Evolutionary conservation across 345 rosid genomes (phyloP).

Genomic region (Durio zibethinus): DNA sequence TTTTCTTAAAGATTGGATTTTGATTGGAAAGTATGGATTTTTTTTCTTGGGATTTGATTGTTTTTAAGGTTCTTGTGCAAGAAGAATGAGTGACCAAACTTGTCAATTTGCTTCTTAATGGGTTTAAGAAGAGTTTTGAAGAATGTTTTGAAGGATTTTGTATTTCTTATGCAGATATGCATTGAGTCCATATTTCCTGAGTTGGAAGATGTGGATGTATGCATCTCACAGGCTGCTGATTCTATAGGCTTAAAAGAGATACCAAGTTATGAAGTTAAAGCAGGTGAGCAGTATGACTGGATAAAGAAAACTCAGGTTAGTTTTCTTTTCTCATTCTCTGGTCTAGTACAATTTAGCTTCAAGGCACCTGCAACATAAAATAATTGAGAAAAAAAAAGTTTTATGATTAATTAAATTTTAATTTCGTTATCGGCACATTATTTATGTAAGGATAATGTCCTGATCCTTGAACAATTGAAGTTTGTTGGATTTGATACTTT

Average conservation of each 20-base stretch:
- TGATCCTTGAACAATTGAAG: too few relatives aligned
- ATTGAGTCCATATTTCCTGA: constrained; percentile 69
- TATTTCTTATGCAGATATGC: constrained; percentile 41
- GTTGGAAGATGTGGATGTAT: constrained; percentile 46
- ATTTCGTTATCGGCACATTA: background rate
- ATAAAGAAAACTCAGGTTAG: constrained; percentile 64
- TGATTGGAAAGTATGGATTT: background rate
- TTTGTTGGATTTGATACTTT: too few relatives aligned
- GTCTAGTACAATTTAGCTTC: background rate
- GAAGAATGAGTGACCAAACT: background rate
- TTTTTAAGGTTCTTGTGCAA: background rate
- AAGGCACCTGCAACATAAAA: background rate
- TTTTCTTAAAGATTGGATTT: background rate
- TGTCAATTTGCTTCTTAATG: background rate
- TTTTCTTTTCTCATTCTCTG: constrained; percentile 7
- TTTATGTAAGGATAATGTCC: too few relatives aligned
- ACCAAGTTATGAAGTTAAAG: constrained; percentile 56
- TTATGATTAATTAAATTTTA: background rate
- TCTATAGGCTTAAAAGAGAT: constrained; percentile 66
- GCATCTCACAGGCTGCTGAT: constrained; percentile 64
- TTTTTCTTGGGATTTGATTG: background rate
- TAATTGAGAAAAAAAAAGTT: background rate
- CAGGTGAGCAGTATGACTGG: constrained; percentile 67
- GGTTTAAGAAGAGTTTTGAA: background rate
- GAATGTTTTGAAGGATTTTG: background rate